phyloP scores from a whole-genome alignment of 306 rosid species.

The Heteromeles arbutifolia region DNA sequence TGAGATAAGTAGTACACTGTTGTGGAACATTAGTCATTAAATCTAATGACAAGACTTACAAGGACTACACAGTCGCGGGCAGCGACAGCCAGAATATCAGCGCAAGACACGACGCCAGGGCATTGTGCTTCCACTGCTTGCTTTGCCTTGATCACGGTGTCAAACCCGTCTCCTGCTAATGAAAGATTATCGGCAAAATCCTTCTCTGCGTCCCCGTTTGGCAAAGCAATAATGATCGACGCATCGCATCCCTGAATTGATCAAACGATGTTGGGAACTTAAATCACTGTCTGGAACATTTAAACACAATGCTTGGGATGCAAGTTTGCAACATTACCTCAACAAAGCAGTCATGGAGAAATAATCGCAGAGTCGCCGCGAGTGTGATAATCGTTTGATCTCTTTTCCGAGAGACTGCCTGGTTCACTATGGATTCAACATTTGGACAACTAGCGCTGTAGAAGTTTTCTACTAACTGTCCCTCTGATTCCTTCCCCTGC shows the following conservation, averaged over 20 bases:
- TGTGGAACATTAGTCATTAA: background rate
- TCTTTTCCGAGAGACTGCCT: slow-evolving; percentile 54
- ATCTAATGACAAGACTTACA: slow-evolving; percentile 25
- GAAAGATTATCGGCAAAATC: slow-evolving; percentile 58
- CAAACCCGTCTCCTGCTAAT: slow-evolving; percentile 86
- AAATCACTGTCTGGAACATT: background rate
- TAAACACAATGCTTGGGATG: background rate
- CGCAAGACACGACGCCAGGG: slow-evolving; percentile 73
- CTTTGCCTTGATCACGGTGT: slow-evolving; percentile 71
- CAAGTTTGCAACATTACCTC: slow-evolving; percentile 35
- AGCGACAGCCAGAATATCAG: slow-evolving; percentile 75
- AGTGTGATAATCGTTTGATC: slow-evolving; percentile 44
- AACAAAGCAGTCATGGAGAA: slow-evolving; percentile 80
- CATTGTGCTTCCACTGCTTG: slow-evolving; percentile 63
- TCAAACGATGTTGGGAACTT: background rate
- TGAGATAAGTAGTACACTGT: background rate
- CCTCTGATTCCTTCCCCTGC: slow-evolving; percentile 22
- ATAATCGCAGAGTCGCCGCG: slow-evolving; percentile 71
- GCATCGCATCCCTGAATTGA: slow-evolving; percentile 77
- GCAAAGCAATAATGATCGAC: slow-evolving; percentile 50
- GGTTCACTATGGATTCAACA: slow-evolving; percentile 54
- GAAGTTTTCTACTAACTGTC: slow-evolving; percentile 48
- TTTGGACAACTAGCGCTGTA: slow-evolving; percentile 56
- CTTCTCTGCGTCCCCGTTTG: slow-evolving; percentile 75
- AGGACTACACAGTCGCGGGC: slow-evolving; percentile 63